phyloP scores from a whole-genome alignment of 23 red algal genomes.

The Chondrus crispus region DNA sequence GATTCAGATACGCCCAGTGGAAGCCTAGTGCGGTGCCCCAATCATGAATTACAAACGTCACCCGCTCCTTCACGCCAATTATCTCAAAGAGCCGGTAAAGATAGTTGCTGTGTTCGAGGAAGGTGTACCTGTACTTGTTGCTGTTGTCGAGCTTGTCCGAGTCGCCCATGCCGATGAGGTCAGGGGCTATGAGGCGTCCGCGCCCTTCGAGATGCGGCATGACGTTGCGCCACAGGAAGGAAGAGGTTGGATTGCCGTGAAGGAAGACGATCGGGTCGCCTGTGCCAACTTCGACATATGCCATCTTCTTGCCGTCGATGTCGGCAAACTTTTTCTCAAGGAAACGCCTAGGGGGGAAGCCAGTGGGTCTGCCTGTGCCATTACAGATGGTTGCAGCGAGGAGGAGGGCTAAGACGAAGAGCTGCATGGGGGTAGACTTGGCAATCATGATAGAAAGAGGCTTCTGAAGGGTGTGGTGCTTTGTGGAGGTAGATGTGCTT shows the following conservation, averaged over 20 bases:
- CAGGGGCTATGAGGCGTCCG: slow-evolving; percentile 42
- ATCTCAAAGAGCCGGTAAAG: slow-evolving; percentile 19
- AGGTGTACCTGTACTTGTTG: background rate
- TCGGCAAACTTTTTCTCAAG: slow-evolving; percentile 24
- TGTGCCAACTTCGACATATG: slow-evolving; percentile 34
- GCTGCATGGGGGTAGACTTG: too few relatives aligned
- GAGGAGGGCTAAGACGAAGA: too few relatives aligned
- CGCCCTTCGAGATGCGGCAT: slow-evolving; percentile 30
- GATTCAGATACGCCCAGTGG: slow-evolving; percentile 33
- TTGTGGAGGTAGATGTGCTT: too few relatives aligned
- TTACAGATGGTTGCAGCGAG: too few relatives aligned
- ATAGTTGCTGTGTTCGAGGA: slow-evolving; percentile 21
- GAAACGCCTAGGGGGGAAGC: slow-evolving; percentile 15
- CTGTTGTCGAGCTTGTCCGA: slow-evolving; percentile 20
- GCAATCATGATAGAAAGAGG: too few relatives aligned
- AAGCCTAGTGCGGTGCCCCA: slow-evolving; percentile 49
- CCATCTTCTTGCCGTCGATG: slow-evolving; percentile 13
- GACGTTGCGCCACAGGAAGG: slow-evolving; percentile 42
- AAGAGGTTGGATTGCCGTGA: slow-evolving; percentile 53
- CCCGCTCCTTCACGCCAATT: background rate
- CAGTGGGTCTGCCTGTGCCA: background rate
- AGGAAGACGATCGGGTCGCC: slow-evolving; percentile 58
- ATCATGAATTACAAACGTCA: slow-evolving; percentile 47
- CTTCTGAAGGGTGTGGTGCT: too few relatives aligned
- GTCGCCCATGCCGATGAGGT: slow-evolving; percentile 55